phyloP scores from a whole-genome alignment of 73 alveolate species.

The Paramecium octaurelia region DNA sequence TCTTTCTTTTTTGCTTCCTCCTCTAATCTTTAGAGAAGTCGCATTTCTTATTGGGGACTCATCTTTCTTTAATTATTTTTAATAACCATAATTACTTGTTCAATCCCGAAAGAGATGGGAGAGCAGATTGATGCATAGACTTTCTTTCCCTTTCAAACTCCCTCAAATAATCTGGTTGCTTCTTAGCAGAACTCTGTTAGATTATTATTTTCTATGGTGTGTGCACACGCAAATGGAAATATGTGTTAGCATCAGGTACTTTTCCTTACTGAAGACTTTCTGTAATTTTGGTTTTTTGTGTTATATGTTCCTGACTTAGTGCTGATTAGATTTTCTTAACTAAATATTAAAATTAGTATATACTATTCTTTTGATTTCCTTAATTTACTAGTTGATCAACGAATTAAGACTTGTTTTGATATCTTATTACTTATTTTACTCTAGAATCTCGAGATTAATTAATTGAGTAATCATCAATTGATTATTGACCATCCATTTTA shows the following conservation, averaged over 20 bases:
- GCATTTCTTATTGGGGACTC: background rate
- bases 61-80: background rate
- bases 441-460: background rate
- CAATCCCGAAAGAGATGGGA: background rate
- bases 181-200: background rate
- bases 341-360: background rate
- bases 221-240: background rate
- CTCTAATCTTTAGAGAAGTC: background rate
- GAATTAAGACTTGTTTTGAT: background rate
- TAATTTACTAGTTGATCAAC: background rate
- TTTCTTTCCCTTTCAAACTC: conserved; percentile 15
- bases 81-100: background rate
- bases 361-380: background rate
- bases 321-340: background rate
- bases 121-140: background rate
- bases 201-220: background rate
- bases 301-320: background rate
- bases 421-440: background rate
- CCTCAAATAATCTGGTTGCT: background rate
- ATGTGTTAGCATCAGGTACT: background rate
- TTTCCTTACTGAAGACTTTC: background rate
- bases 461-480: background rate
- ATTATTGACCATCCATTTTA: background rate
- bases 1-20: background rate
- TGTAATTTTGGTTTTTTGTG: background rate